Conservation (phyloP, 2,329 filamentous ascomycete species). For the Allantophomopsis cytisporea region DNA sequence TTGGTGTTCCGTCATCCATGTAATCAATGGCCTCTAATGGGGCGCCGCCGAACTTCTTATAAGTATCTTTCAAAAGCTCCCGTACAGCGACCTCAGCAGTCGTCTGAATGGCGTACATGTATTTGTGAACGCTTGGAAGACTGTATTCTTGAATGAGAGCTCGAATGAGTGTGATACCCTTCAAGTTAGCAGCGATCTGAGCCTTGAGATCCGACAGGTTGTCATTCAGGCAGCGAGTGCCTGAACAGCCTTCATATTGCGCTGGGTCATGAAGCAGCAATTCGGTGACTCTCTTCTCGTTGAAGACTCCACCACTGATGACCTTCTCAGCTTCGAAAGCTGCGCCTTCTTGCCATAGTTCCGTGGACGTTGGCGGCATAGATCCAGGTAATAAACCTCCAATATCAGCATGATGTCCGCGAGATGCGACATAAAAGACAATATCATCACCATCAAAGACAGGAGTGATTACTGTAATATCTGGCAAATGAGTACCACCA, state of each 20-base stretch:
- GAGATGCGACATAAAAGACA: constrained; percentile 67
- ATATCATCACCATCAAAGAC: constrained; percentile 63
- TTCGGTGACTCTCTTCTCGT: constrained; percentile 59
- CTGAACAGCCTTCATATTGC: constrained; percentile 60
- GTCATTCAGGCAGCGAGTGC: constrained; percentile 66
- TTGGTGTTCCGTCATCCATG: constrained; percentile 79
- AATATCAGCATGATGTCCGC: constrained; percentile 70
- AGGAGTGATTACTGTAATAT: constrained; percentile 72
- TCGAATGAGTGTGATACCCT: constrained; percentile 67
- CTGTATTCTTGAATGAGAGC: constrained; percentile 66
- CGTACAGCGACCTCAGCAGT: constrained; percentile 70
- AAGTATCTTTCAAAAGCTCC: constrained; percentile 53
- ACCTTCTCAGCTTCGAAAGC: constrained; percentile 50
- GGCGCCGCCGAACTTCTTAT: constrained; percentile 50
- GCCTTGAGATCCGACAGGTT: constrained; percentile 82
- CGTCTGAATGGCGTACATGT: constrained; percentile 71
- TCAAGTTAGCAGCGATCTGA: constrained; percentile 76
- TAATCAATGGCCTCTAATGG: constrained; percentile 66
- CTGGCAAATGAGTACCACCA: constrained; percentile 71
- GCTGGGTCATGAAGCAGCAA: constrained; percentile 60
- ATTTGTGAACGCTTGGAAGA: constrained; percentile 64
- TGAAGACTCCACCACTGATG: constrained; percentile 59
- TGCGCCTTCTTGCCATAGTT: constrained; percentile 49
- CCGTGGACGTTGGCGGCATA: constrained; percentile 63
- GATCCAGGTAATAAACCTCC: constrained; percentile 68